Conservation (phyloP, 192 early-diverging fungal species). For the Coemansia sp. region DNA sequence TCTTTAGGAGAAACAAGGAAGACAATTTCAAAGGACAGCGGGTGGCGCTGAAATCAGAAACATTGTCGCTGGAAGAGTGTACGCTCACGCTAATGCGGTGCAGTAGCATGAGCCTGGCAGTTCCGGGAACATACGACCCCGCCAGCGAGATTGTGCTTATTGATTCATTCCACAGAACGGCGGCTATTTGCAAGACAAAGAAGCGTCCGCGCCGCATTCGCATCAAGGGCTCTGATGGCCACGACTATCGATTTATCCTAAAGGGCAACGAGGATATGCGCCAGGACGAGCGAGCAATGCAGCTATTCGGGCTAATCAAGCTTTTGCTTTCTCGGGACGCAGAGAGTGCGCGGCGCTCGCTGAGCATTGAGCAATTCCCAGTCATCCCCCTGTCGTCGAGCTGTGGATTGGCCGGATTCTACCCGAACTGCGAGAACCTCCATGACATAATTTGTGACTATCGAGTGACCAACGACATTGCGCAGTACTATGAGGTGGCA, state of each 20-base stretch:
- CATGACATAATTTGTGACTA: constrained; percentile 87
- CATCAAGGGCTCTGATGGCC: constrained; percentile 85
- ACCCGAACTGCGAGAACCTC: constrained; percentile 90
- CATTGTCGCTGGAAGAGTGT: constrained; percentile 37
- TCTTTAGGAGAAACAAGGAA: not conserved
- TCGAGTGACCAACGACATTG: constrained; percentile 77
- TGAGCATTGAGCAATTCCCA: constrained; percentile 89
- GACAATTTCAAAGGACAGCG: not conserved
- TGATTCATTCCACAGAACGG: constrained; percentile 73
- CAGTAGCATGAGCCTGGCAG: constrained; percentile 81
- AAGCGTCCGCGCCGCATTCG: constrained; percentile 84
- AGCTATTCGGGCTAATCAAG: constrained; percentile 96
- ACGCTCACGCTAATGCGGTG: constrained; percentile 84
- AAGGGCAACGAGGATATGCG: constrained; percentile 98
- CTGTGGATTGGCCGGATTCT: constrained; percentile 95
- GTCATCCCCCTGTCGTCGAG: constrained; percentile 96
- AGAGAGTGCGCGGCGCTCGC: constrained; percentile 89
- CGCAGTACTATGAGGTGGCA: constrained; percentile 89
- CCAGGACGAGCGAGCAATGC: constrained; percentile 99
- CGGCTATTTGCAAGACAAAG: constrained; percentile 89
- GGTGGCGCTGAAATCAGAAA: not conserved
- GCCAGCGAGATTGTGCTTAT: constrained; percentile 85
- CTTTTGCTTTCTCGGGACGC: constrained; percentile 80
- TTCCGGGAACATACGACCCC: constrained; percentile 87
- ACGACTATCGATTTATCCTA: constrained; percentile 84